phyloP scores from a whole-genome alignment of 495 filamentous ascomycete genomes.

The Aspergillus leporis region DNA sequence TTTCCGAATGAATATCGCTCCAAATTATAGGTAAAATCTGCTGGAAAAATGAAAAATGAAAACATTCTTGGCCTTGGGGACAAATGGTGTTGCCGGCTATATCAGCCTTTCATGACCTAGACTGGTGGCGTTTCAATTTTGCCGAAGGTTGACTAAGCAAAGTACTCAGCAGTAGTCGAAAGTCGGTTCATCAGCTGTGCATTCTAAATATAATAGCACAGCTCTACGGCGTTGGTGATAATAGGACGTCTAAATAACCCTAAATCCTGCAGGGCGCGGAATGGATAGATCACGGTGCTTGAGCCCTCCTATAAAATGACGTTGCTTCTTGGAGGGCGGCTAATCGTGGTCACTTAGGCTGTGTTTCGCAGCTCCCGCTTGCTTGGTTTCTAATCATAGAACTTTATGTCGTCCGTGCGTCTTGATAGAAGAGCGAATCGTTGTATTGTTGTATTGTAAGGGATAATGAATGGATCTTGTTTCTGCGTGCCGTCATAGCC shows the following conservation, averaged over 20 bases:
- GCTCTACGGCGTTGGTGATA: not conserved
- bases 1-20: no score
- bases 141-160: not conserved
- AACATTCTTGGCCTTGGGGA: no score
- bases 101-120: no score
- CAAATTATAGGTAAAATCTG: no score
- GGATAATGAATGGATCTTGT: not conserved
- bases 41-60: no score
- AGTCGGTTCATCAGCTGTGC: not conserved
- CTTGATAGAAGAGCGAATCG: not conserved
- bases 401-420: not conserved
- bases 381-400: constrained; percentile 9
- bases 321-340: not conserved
- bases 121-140: no score
- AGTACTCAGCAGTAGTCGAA: not conserved
- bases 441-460: not conserved
- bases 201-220: not conserved
- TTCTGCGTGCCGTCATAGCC: not conserved
- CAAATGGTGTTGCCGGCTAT: no score
- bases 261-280: not conserved
- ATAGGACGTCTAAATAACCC: not conserved
- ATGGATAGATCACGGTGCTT: not conserved
- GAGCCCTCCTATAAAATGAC: not conserved
- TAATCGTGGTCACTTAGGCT: not conserved
- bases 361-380: not conserved